Evolutionary conservation across 179 eudicot species (phyloP).

Genomic region (Drosera spatulata): DNA sequence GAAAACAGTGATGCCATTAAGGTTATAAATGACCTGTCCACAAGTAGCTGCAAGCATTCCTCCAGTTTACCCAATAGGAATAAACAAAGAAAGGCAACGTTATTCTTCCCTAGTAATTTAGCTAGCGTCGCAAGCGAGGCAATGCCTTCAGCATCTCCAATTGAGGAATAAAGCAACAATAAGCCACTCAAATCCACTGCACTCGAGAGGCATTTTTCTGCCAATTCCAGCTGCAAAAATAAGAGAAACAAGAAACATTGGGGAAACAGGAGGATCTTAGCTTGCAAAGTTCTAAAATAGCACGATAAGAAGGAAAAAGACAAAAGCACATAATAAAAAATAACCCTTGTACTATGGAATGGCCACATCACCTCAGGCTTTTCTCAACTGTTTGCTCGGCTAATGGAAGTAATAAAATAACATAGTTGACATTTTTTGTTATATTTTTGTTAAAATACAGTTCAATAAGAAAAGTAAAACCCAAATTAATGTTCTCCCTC

Average conservation of each 20-base stretch:
- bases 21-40: constrained; percentile 55
- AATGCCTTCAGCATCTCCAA: constrained; percentile 95
- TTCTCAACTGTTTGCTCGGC: too few species aligned
- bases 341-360: too few species aligned
- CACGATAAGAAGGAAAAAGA: neutral
- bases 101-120: constrained; percentile 83
- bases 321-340: neutral
- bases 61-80: constrained; percentile 90
- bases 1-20: neutral
- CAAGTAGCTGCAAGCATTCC: constrained; percentile 85
- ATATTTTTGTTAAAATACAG: too few species aligned
- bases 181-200: constrained; percentile 97
- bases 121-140: constrained; percentile 66
- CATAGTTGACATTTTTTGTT: too few species aligned
- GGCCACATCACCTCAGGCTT: too few species aligned
- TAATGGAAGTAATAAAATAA: too few species aligned
- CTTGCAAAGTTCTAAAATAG: neutral
- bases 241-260: neutral
- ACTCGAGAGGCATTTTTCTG: constrained; percentile 77
- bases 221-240: constrained; percentile 68
- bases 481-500: too few species aligned
- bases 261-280: neutral
- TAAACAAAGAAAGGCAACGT: constrained; percentile 89
- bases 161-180: constrained; percentile 87
- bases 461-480: too few species aligned